Percentiles rank a stretch among this genome's conserved stretches.
phyloP scores from a whole-genome alignment of 495 filamentous ascomycete genomes.

The Aspergillus egyptiacus region DNA sequence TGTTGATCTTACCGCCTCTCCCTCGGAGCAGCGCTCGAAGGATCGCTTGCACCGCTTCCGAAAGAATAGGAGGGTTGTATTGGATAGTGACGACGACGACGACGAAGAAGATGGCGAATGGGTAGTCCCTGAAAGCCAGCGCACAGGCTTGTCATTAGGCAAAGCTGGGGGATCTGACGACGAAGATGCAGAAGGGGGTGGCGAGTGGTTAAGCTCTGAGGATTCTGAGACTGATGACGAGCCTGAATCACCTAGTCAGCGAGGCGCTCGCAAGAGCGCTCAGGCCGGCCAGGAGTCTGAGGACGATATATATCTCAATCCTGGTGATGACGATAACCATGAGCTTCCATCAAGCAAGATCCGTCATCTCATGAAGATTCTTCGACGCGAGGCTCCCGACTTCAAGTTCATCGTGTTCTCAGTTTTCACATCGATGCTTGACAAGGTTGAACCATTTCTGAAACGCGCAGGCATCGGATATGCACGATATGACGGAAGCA shows the following conservation, averaged over 20 bases:
- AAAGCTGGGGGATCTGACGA: constrained; percentile 78
- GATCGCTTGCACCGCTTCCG: constrained; percentile 34
- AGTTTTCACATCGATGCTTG: constrained; percentile 95
- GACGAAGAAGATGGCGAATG: constrained; percentile 68
- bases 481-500: constrained; percentile 89
- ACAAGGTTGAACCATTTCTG: constrained; percentile 92
- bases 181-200: constrained; percentile 78
- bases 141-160: constrained; percentile 52
- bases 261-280: constrained; percentile 5
- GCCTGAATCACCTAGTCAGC: constrained; percentile 30
- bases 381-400: constrained; percentile 64
- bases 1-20: constrained; percentile 19
- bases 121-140: constrained; percentile 63
- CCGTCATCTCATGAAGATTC: constrained; percentile 70
- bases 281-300: constrained; percentile 23
- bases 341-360: constrained; percentile 83
- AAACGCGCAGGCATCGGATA: constrained; percentile 62
- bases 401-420: constrained; percentile 99
- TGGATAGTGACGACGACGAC: constrained; percentile 63
- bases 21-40: constrained; percentile 17
- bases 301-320: constrained; percentile 38
- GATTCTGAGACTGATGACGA: constrained; percentile 52
- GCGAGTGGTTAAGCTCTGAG: constrained; percentile 66
- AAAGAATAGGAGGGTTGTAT: constrained; percentile 48
- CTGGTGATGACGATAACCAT: constrained; percentile 43